Evolutionary conservation across 2,329 filamentous ascomycete species (phyloP).

Genomic region (Colletotrichum magnum): DNA sequence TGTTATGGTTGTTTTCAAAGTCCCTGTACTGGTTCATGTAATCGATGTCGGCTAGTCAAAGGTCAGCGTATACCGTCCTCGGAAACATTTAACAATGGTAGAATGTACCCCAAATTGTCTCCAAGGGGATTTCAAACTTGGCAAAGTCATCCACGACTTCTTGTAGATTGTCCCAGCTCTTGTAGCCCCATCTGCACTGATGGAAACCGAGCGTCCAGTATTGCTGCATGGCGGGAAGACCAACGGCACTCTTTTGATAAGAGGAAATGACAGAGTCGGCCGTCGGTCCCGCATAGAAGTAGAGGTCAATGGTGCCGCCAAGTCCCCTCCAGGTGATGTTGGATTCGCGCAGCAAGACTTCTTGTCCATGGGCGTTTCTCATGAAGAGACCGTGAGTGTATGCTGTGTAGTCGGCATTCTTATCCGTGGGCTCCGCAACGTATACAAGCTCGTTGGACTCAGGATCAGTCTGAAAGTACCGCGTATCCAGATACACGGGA

Average conservation of each 20-base stretch:
- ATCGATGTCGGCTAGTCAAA: slow-evolving; percentile 74
- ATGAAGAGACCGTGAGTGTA: slow-evolving; percentile 84
- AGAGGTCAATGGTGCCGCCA: slow-evolving; percentile 84
- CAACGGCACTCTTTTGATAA: slow-evolving; percentile 77
- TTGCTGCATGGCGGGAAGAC: slow-evolving; percentile 82
- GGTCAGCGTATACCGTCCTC: slow-evolving; percentile 17
- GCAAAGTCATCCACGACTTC: slow-evolving; percentile 78
- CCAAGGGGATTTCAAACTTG: slow-evolving; percentile 75
- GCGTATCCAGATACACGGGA: slow-evolving; percentile 84
- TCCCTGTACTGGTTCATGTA: slow-evolving; percentile 76
- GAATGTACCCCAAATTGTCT: slow-evolving; percentile 74
- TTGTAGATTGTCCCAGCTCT: slow-evolving; percentile 77
- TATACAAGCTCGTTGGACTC: slow-evolving; percentile 64
- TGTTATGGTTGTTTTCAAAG: slow-evolving; percentile 72
- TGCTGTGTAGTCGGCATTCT: slow-evolving; percentile 66
- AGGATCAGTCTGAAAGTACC: slow-evolving; percentile 74
- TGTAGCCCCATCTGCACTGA: slow-evolving; percentile 87
- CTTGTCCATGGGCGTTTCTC: slow-evolving; percentile 83
- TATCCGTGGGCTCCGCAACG: slow-evolving; percentile 67
- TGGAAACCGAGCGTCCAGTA: slow-evolving; percentile 88
- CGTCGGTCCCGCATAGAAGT: slow-evolving; percentile 82
- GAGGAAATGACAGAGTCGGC: slow-evolving; percentile 77
- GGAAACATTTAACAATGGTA: too few relatives aligned
- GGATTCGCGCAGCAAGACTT: slow-evolving; percentile 74
- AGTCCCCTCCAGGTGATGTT: slow-evolving; percentile 81